Evolutionary conservation across 2,329 filamentous ascomycete species (phyloP).

Genomic region (Ophiocordyceps unilateralis): DNA sequence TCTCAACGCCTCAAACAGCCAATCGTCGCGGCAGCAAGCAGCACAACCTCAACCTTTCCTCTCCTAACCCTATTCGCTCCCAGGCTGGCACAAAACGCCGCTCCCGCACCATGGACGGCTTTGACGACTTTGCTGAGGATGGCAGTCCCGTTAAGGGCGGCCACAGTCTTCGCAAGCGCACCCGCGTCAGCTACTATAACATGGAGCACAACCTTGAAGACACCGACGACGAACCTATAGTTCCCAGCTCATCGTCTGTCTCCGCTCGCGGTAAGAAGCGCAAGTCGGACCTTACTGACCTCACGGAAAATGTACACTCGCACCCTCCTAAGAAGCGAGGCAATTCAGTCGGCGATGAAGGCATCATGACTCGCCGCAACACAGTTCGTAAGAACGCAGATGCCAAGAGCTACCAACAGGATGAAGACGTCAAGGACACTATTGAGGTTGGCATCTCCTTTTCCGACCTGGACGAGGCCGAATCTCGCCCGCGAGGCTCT

Average conservation of each 20-base stretch:
- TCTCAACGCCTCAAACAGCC: constrained; percentile 2
- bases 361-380: constrained; percentile 21
- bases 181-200: constrained; percentile 32
- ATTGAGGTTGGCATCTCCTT: constrained; percentile 34
- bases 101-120: constrained; percentile 24
- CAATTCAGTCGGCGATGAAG: constrained; percentile 17
- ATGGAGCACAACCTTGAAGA: constrained; percentile 26
- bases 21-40: constrained; percentile 16
- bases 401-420: constrained; percentile 18
- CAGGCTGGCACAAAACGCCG: constrained; percentile 20
- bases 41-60: constrained; percentile 19
- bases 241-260: constrained; percentile 15
- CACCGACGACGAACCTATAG: constrained; percentile 27
- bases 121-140: constrained; percentile 26
- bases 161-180: constrained; percentile 38
- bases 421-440: constrained; percentile 37
- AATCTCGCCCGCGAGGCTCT: constrained; percentile 10
- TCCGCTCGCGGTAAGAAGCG: constrained; percentile 16
- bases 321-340: constrained; percentile 17
- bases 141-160: constrained; percentile 37
- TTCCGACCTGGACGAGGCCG: constrained; percentile 15
- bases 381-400: constrained; percentile 21
- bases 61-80: constrained; percentile 13
- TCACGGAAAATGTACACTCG: constrained; percentile 14
- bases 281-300: constrained; percentile 16